Evolutionary conservation across 129 eudicot genomes (phyloP).

Genomic region (Tanacetum coccineum): DNA sequence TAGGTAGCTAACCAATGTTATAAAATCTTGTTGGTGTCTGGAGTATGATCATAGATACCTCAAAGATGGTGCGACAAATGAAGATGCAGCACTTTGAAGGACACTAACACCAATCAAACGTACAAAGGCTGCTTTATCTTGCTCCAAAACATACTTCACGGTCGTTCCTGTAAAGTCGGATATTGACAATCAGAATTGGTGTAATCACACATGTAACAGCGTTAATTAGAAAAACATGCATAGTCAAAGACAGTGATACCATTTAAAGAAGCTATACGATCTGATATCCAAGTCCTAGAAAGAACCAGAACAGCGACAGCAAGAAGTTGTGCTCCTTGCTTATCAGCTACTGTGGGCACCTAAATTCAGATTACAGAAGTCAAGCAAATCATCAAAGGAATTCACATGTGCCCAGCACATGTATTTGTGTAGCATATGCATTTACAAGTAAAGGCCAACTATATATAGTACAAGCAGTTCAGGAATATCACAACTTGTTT

Average conservation of each 20-base stretch:
- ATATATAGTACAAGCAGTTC: neutral
- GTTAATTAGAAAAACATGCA: neutral
- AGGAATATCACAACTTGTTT: too few species aligned
- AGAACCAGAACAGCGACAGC: conserved; percentile 90
- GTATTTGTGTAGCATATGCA: neutral
- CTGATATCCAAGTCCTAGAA: conserved; percentile 93
- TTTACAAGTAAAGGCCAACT: conserved; percentile 4
- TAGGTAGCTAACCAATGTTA: too few species aligned
- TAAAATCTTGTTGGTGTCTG: neutral
- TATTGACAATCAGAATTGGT: conserved; percentile 1
- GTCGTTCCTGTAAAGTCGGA: conserved; percentile 67
- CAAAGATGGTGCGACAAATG: conserved; percentile 93
- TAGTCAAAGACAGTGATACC: conserved; percentile 39
- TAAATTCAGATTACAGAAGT: conserved; percentile 33
- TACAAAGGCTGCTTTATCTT: conserved; percentile 84
- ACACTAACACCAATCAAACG: conserved; percentile 89
- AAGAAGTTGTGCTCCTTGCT: conserved; percentile 92
- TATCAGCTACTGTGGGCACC: conserved; percentile 95
- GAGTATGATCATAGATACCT: conserved; percentile 46
- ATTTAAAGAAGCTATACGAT: conserved; percentile 95
- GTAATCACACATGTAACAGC: neutral
- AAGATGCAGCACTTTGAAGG: conserved; percentile 97
- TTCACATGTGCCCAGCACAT: neutral
- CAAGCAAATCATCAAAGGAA: conserved; percentile 9
- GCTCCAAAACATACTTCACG: conserved; percentile 91